Conservation (phyloP, 2,329 filamentous ascomycete genomes). For the Leptographium radiaticola region DNA sequence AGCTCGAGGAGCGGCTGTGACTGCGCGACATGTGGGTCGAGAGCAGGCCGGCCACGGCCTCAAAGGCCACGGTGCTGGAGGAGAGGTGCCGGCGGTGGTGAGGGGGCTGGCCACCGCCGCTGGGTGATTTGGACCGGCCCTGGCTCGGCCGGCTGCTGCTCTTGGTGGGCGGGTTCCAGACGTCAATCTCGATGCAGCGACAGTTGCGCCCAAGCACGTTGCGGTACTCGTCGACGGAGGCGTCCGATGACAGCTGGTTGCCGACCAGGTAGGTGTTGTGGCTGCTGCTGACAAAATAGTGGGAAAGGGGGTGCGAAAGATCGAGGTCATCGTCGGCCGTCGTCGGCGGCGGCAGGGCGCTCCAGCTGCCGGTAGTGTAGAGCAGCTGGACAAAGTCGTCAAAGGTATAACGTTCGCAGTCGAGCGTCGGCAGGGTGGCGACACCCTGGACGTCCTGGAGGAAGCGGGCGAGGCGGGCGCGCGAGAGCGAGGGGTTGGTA, state of each 20-base stretch:
- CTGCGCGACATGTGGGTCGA: conserved; percentile 7
- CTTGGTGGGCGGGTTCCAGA: conserved; percentile 61
- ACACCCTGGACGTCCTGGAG: conserved; percentile 38
- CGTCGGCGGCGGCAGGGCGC: conserved; percentile 22
- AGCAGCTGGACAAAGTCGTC: conserved; percentile 38
- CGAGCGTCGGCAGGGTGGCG: conserved; percentile 16
- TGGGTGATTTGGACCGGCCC: conserved; percentile 24
- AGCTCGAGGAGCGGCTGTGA: conserved; percentile 27
- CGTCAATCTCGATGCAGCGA: conserved; percentile 87
- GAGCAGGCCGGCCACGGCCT: conserved; percentile 13
- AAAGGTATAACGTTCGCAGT: conserved; percentile 28
- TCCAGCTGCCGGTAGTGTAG: conserved; percentile 28
- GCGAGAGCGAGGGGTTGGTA: conserved; percentile 15
- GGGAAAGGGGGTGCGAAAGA: conserved; percentile 56
- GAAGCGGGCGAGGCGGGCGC: conserved; percentile 32
- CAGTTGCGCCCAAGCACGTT: conserved; percentile 63
- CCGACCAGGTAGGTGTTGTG: conserved; percentile 90
- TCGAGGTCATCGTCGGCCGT: conserved; percentile 32
- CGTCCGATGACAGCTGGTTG: conserved; percentile 69
- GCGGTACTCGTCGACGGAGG: conserved; percentile 66
- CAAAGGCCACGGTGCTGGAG: conserved; percentile 18
- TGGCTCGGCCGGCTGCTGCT: conserved; percentile 19
- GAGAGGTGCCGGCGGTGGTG: conserved; percentile 26
- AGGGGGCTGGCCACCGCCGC: conserved; percentile 16
- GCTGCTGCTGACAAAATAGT: conserved; percentile 90